Percentiles rank a stretch among this genome's conserved stretches.
phyloP scores from a whole-genome alignment of 2,329 filamentous ascomycete genomes.

The Talaromyces funiculosus region DNA sequence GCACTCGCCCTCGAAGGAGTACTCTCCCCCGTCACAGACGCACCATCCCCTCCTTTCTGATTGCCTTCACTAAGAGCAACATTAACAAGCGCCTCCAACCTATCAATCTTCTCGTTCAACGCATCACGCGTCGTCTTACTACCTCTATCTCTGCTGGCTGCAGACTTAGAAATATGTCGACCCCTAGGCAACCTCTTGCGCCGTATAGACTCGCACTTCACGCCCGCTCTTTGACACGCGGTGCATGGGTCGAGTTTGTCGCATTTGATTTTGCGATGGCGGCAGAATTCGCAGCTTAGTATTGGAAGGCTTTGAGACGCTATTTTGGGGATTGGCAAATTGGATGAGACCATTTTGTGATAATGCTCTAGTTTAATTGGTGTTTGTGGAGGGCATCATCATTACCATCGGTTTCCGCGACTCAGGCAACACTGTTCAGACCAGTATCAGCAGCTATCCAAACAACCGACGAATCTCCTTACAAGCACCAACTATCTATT shows the following conservation, averaged over 20 bases:
- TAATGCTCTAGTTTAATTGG: too few relatives aligned
- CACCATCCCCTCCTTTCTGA: neutral
- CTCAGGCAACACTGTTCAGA: neutral
- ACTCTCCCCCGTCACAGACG: neutral
- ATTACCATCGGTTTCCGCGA: neutral
- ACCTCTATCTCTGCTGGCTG: neutral
- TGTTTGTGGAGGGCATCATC: neutral
- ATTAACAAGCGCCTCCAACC: conserved; percentile 15
- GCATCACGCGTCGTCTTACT: neutral
- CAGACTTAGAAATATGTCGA: conserved; percentile 10
- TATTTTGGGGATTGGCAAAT: neutral
- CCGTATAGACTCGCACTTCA: conserved; percentile 15
- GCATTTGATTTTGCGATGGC: conserved; percentile 17
- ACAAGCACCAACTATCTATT: neutral
- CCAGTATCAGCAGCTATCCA: neutral
- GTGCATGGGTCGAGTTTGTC: conserved; percentile 19
- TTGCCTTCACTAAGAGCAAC: neutral
- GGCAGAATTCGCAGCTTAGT: conserved; percentile 18
- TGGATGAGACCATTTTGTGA: neutral
- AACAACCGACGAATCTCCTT: neutral
- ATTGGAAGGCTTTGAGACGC: neutral
- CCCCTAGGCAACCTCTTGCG: conserved; percentile 18
- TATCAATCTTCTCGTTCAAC: conserved; percentile 14
- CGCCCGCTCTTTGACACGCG: conserved; percentile 15
- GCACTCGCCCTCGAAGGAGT: too few relatives aligned